These are phyloP conservation scores for Drechslerella coelobrocha DNA, from an alignment of 2,329 filamentous ascomycete genomes.

Conservation along the genomic window DNA sequence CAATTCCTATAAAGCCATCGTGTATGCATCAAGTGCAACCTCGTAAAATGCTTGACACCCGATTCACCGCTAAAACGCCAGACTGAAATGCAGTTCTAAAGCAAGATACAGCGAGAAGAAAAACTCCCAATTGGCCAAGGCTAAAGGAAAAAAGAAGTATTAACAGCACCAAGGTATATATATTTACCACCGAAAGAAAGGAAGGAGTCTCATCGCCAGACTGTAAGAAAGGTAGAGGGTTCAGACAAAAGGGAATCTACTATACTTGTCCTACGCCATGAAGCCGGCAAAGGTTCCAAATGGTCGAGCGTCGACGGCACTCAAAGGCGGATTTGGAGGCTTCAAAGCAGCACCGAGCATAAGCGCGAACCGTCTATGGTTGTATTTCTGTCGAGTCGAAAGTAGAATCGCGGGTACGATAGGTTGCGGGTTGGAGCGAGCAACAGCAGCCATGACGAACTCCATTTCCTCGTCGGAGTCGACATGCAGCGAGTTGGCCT, in stretches of 20 bases:
- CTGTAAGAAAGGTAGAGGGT: background rate
- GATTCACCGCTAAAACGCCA: background rate
- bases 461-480: slow-evolving; percentile 96
- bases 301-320: slow-evolving; percentile 25
- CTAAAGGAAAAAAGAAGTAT: background rate
- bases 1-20: background rate
- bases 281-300: slow-evolving; percentile 47
- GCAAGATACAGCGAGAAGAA: background rate
- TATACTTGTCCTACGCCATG: slow-evolving; percentile 32
- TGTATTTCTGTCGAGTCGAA: slow-evolving; percentile 70
- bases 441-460: slow-evolving; percentile 80
- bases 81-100: background rate
- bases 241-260: slow-evolving; percentile 1
- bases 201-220: slow-evolving; percentile 6
- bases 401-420: slow-evolving; percentile 71
- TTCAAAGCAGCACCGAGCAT: slow-evolving; percentile 72
- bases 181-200: slow-evolving; percentile 3
- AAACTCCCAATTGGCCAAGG: background rate
- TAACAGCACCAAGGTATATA: slow-evolving; percentile 1
- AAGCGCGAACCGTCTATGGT: slow-evolving; percentile 69
- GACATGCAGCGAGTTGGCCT: slow-evolving; percentile 77
- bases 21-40: background rate
- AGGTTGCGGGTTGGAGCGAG: slow-evolving; percentile 78
- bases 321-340: slow-evolving; percentile 45
- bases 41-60: background rate